Conservation (phyloP, 768 basidiomycete species). For the Phanerodontia chrysosporium region DNA sequence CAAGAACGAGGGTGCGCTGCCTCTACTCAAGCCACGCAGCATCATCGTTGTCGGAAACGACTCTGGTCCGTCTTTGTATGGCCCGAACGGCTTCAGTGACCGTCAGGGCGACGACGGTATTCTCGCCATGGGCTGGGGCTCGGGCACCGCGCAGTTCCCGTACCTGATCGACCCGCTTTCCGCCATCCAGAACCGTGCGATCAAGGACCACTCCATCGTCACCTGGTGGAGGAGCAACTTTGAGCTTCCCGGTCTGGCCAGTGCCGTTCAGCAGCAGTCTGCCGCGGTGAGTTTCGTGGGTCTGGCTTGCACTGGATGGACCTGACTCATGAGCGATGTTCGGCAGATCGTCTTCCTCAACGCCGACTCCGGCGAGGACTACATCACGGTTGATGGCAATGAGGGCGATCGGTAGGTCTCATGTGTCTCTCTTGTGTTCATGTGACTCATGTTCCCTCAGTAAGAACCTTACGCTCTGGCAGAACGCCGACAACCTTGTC, state of each 20-base stretch:
- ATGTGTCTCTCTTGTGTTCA: not conserved
- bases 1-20: slow-evolving; percentile 63
- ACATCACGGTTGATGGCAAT: slow-evolving; percentile 78
- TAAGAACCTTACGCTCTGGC: slow-evolving; percentile 73
- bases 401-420: slow-evolving; percentile 56
- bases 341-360: slow-evolving; percentile 67
- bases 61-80: slow-evolving; percentile 38
- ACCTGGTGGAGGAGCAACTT: slow-evolving; percentile 24
- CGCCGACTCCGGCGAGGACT: slow-evolving; percentile 81
- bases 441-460: slow-evolving; percentile 21
- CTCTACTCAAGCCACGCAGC: slow-evolving; percentile 55
- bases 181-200: slow-evolving; percentile 72
- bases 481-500: slow-evolving; percentile 67
- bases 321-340: not conserved
- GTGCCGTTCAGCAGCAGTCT: slow-evolving; percentile 8
- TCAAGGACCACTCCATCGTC: slow-evolving; percentile 37
- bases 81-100: slow-evolving; percentile 47
- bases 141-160: slow-evolving; percentile 65
- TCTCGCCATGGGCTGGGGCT: slow-evolving; percentile 87
- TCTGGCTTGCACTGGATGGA: not conserved
- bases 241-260: slow-evolving; percentile 18
- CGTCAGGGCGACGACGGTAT: slow-evolving; percentile 47
- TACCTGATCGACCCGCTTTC: slow-evolving; percentile 80
- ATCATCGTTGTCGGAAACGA: slow-evolving; percentile 58
- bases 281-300: slow-evolving; percentile 9